Conservation (phyloP, 257 asterid species). For the Nicotiana sylvestris region DNA sequence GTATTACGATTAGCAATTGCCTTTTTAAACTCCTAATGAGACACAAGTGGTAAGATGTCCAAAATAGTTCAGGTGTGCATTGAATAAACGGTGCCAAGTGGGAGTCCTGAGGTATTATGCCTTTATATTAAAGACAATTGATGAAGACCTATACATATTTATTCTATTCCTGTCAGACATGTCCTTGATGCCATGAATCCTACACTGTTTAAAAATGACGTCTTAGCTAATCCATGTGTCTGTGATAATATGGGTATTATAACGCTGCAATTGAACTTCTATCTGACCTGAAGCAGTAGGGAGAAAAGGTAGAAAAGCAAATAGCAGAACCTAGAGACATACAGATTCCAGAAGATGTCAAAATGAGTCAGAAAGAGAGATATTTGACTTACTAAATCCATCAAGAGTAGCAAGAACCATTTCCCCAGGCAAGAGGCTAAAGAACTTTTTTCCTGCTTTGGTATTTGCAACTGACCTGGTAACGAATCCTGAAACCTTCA, state of each 20-base stretch:
- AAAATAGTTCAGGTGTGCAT: too few relatives aligned
- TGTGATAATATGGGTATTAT: not conserved
- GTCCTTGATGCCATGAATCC: not conserved
- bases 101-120: too few relatives aligned
- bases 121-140: not conserved
- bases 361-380: not conserved
- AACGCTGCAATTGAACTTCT: not conserved
- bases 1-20: not conserved
- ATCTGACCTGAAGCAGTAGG: not conserved
- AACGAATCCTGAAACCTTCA: slow-evolving; percentile 79
- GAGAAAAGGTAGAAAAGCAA: not conserved
- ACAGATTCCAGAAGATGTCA: not conserved
- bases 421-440: slow-evolving; percentile 82
- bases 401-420: slow-evolving; percentile 85
- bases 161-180: not conserved
- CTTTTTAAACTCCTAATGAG: not conserved
- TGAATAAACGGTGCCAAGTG: too few relatives aligned
- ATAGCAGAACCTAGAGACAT: not conserved
- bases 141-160: not conserved
- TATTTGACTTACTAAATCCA: slow-evolving; percentile 77
- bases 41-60: not conserved
- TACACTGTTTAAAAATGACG: not conserved
- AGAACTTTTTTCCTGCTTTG: slow-evolving; percentile 81
- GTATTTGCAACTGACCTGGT: slow-evolving; percentile 76
- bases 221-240: not conserved